Conservation (phyloP, 2,329 filamentous ascomycete species). For the Calonectria pseudoreteaudii region DNA sequence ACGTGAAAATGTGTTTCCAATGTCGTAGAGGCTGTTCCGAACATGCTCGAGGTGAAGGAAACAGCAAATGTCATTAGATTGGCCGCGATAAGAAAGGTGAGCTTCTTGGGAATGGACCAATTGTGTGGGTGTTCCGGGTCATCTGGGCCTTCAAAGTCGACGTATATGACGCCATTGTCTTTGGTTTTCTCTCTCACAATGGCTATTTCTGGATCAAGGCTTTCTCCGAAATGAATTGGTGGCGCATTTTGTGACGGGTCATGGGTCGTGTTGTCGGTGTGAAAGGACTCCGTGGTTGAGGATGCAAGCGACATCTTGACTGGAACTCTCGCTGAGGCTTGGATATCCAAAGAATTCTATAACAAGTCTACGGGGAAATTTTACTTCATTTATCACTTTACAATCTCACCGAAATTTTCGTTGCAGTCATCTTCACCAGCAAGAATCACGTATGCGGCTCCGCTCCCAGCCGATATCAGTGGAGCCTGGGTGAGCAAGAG, state of each 20-base stretch:
- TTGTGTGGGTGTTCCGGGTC: slow-evolving; percentile 16
- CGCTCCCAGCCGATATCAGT: slow-evolving; percentile 8
- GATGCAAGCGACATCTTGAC: slow-evolving; percentile 1
- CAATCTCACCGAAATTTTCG: background rate
- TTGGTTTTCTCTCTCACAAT: background rate
- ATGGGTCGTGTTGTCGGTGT: background rate
- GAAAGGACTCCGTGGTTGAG: background rate
- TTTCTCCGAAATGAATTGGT: background rate
- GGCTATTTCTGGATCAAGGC: background rate
- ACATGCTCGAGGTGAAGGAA: slow-evolving; percentile 10
- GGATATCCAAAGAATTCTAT: background rate
- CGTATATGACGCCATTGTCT: background rate
- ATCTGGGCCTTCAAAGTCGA: background rate
- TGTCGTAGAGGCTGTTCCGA: background rate
- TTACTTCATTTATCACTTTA: background rate
- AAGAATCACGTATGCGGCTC: slow-evolving; percentile 8
- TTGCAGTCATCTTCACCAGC: background rate
- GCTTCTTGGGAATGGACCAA: slow-evolving; percentile 6
- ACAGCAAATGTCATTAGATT: slow-evolving; percentile 13
- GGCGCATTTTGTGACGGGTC: background rate
- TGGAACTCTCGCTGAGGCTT: background rate
- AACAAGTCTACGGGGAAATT: background rate
- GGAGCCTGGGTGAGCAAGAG: background rate
- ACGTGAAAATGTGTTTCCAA: background rate
- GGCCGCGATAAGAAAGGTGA: background rate